Evolutionary conservation across 306 rosid species (phyloP).

Genomic region (Inga leiocalycina): DNA sequence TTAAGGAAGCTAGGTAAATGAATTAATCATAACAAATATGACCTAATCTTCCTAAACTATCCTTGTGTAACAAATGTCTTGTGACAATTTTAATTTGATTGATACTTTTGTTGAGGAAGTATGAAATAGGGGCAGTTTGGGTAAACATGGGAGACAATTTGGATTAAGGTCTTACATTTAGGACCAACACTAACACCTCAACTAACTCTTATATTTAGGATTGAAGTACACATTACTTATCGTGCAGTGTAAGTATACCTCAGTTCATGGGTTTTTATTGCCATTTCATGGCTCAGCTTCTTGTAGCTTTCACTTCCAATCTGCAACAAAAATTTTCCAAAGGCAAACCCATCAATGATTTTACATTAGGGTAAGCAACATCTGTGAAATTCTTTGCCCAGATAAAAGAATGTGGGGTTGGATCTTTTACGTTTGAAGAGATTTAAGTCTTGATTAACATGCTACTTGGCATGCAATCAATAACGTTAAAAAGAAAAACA

Average conservation of each 20-base stretch:
- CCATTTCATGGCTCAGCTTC: constrained; percentile 15
- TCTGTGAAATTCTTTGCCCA: not conserved
- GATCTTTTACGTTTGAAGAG: not conserved
- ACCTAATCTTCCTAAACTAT: no score
- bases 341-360: not conserved
- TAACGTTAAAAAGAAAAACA: not conserved
- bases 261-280: constrained; percentile 23
- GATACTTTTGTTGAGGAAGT: no score
- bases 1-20: no score
- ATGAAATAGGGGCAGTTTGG: no score
- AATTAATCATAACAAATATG: no score
- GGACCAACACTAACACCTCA: no score
- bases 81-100: no score
- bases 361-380: not conserved
- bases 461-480: not conserved
- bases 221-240: not conserved
- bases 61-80: no score
- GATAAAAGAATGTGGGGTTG: not conserved
- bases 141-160: no score
- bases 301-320: not conserved
- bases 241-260: constrained; percentile 1
- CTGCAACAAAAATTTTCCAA: constrained; percentile 11
- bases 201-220: no score
- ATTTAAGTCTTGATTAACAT: not conserved
- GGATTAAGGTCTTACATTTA: no score